A percentile compares a stretch with the other conserved stretches of the same genome.
Conservation (phyloP, 2,329 filamentous ascomycete species). For the Cercospora sp. region DNA sequence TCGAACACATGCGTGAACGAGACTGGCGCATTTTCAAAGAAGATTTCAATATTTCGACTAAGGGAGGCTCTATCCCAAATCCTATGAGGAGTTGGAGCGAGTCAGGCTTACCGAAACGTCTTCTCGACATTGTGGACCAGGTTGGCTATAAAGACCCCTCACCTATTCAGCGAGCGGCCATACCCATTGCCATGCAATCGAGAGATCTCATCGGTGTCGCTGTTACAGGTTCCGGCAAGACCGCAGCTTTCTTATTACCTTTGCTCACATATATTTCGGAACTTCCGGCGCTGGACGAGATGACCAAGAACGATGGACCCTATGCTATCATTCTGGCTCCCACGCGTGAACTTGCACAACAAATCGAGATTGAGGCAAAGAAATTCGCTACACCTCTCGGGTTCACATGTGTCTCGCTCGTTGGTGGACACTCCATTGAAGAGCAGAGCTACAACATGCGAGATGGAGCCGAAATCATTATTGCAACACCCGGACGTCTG, state of each 20-base stretch:
- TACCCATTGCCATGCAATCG: slow-evolving; percentile 88
- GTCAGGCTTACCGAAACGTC: slow-evolving; percentile 71
- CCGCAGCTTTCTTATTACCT: slow-evolving; percentile 88
- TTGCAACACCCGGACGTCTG: slow-evolving; percentile 95
- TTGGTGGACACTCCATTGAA: slow-evolving; percentile 94
- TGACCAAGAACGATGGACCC: slow-evolving; percentile 89
- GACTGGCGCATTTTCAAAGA: slow-evolving; percentile 99
- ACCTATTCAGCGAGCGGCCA: slow-evolving; percentile 88
- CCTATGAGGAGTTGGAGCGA: slow-evolving; percentile 95
- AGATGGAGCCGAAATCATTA: slow-evolving; percentile 94
- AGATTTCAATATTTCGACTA: slow-evolving; percentile 94
- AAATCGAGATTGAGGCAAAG: slow-evolving; percentile 90
- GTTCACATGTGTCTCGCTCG: slow-evolving; percentile 93
- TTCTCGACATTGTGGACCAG: slow-evolving; percentile 77
- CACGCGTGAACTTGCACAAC: slow-evolving; percentile 94
- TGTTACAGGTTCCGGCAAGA: slow-evolving; percentile 97
- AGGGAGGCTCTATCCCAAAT: slow-evolving; percentile 87
- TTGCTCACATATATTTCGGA: slow-evolving; percentile 92
- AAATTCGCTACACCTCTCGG: slow-evolving; percentile 90
- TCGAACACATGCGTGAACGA: slow-evolving; percentile 92
- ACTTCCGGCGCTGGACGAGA: slow-evolving; percentile 78
- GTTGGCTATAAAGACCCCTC: slow-evolving; percentile 92
- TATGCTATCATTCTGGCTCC: slow-evolving; percentile 97
- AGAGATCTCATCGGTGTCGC: slow-evolving; percentile 98
- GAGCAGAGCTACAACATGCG: slow-evolving; percentile 88